Base-by-base conservation (phyloP, 306 rosid genomes). In the Abrus precatorius region DNA sequence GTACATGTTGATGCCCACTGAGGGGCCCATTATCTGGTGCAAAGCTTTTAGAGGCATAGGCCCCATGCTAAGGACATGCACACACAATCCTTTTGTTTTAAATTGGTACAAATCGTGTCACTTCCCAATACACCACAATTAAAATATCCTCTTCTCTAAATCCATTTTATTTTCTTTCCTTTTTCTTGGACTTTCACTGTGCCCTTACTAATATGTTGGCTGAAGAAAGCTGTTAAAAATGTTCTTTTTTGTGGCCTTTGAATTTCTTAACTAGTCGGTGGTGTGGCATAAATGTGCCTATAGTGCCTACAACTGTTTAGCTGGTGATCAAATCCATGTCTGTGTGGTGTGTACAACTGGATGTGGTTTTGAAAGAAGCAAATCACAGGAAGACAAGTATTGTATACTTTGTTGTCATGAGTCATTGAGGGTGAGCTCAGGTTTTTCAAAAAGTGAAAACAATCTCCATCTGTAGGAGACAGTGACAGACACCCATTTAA, bases 401-500 rank as follows among this genome's bases (percentile, higher is more conserved):
- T 61, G 62, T 32, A 75, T 80, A 40, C 73, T 73, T 80, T 85
- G 78, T 45, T 80, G 87, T 84, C 80, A 74, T 79, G 69, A 61
- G 64, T 68, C 84, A 67, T 40, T 44, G 69, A 81, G 64, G 79
- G 77, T 68, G 76, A 87, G 82, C 84, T 86, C 36, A 47, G 74
- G 84, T 80, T 77, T 66, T 69, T 62, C 60, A 72, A 78, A 83
- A 85, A 77, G 85, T 82, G 83, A 85, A 86, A 89, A 75, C 87
- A 83, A 86, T 89, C 86, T 74, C 78, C 47, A 79, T 87, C 89
- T 82, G 32, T 44, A 55, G 79, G 85, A 90, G 90, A 90, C 92
- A 89, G 8, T 84, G 94, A 90, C 75, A 79, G 87, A 81, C 86
- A 74, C 83, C 89, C 88, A 83, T 89, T 89, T 74, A 83, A 85